A percentile compares a stretch with the other conserved stretches of the same genome.
Evolutionary conservation across 176 grass and related monocot genomes (phyloP).

Genomic region (Dactylis glomerata): DNA sequence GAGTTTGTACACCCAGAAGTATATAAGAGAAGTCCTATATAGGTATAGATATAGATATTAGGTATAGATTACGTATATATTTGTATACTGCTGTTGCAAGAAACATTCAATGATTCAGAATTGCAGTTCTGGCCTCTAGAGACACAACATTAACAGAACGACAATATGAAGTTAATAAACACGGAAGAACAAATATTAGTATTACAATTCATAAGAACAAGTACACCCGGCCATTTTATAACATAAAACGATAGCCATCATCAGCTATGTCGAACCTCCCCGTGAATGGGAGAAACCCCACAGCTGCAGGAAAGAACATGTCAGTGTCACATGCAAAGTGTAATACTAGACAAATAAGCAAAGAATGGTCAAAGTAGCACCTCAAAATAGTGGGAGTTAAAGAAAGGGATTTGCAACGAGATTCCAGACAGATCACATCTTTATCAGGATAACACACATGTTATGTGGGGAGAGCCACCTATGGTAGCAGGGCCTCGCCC

Average conservation of each 20-base stretch:
- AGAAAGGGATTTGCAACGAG: not conserved
- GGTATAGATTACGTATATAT: not conserved
- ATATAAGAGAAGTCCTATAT: too few species aligned
- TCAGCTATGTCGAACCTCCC: not conserved
- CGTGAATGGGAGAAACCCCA: slow-evolving; percentile 38
- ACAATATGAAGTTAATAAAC: not conserved
- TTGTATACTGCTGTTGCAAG: not conserved
- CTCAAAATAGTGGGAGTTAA: not conserved
- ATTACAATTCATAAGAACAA: not conserved
- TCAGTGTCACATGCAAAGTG: not conserved
- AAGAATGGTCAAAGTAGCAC: not conserved
- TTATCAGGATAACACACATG: not conserved
- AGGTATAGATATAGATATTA: too few species aligned
- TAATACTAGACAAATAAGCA: not conserved
- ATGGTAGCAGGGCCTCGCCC: too few species aligned
- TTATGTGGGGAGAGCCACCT: too few species aligned
- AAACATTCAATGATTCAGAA: not conserved
- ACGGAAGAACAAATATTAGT: not conserved
- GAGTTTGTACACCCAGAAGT: too few species aligned
- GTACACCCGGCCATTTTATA: not conserved
- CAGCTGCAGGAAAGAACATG: slow-evolving; percentile 14
- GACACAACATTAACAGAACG: not conserved
- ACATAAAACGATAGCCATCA: not conserved
- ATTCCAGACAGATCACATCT: not conserved
- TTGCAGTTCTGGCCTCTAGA: not conserved